A percentile compares a stretch with the other conserved stretches of the same genome.
Evolutionary conservation across 2,329 filamentous ascomycete species (phyloP).

Genomic region (Aspergillus costaricaensis): DNA sequence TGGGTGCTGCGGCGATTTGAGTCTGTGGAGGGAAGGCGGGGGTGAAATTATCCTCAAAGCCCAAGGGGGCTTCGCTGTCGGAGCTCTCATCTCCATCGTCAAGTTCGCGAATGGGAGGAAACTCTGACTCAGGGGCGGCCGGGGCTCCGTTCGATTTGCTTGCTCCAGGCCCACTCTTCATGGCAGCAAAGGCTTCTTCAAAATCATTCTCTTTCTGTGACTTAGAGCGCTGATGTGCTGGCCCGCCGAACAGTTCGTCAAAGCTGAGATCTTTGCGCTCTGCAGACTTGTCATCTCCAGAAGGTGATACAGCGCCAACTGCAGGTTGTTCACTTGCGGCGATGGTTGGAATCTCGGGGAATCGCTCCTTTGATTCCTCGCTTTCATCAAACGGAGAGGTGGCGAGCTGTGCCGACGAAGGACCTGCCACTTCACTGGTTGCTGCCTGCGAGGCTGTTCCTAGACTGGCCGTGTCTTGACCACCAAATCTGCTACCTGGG

Average conservation of each 20-base stretch:
- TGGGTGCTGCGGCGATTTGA: constrained; percentile 30
- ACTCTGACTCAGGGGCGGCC: constrained; percentile 61
- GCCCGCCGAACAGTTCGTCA: constrained; percentile 49
- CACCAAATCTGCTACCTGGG: constrained; percentile 65
- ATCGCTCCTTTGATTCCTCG: constrained; percentile 23
- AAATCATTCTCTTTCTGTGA: constrained; percentile 51
- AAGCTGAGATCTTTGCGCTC: constrained; percentile 44
- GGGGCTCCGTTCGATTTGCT: constrained; percentile 37
- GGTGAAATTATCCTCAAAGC: constrained; percentile 92
- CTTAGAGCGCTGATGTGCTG: constrained; percentile 45
- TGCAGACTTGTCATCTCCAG: constrained; percentile 24
- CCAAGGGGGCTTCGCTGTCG: constrained; percentile 63
- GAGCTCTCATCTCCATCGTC: constrained; percentile 75
- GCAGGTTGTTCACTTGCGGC: constrained; percentile 19
- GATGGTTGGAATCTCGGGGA: constrained; percentile 24
- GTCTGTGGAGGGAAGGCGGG: constrained; percentile 54
- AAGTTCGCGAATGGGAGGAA: constrained; percentile 89
- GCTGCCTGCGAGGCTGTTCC: constrained; percentile 48
- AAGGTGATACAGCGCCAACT: constrained; percentile 51
- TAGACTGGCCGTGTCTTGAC: constrained; percentile 48
- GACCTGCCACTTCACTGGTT: constrained; percentile 36
- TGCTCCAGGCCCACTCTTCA: constrained; percentile 52
- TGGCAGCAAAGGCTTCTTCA: constrained; percentile 49
- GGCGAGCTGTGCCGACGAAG: constrained; percentile 24
- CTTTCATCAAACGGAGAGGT: constrained; percentile 39